phyloP scores from a whole-genome alignment of 495 filamentous ascomycete species.

The Daldinia loculata region DNA sequence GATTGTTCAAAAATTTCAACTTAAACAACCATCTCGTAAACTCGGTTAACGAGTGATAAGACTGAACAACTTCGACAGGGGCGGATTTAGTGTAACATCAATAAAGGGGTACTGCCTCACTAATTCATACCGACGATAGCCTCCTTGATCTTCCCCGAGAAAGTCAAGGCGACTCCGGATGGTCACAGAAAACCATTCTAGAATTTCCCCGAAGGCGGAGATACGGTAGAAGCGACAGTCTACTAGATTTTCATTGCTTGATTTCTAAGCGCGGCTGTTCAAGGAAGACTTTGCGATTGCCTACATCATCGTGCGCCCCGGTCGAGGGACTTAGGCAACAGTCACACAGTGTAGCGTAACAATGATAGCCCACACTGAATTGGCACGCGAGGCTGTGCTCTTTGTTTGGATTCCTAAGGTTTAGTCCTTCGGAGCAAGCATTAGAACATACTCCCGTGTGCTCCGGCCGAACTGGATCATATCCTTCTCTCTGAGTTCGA shows the following conservation, averaged over 20 bases:
- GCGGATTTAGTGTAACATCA: conserved; percentile 14
- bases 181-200: conserved; percentile 3
- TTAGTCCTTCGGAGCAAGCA: conserved; percentile 66
- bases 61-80: conserved; percentile 6
- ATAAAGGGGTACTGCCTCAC: conserved; percentile 35
- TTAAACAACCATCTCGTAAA: conserved; percentile 22
- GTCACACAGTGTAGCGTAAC: conserved; percentile 27
- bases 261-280: conserved; percentile 5
- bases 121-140: conserved; percentile 44
- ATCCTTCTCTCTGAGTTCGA: conserved; percentile 89
- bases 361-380: conserved; percentile 1
- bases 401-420: conserved; percentile 14
- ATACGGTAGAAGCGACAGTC: conserved; percentile 5
- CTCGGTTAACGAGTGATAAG: conserved; percentile 19
- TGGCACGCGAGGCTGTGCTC: conserved; percentile 10
- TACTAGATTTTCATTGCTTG: neutral
- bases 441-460: conserved; percentile 84
- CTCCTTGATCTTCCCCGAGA: conserved; percentile 18
- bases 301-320: conserved; percentile 9
- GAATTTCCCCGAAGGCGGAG: neutral
- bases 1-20: conserved; percentile 24
- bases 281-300: conserved; percentile 12
- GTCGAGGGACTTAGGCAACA: conserved; percentile 2
- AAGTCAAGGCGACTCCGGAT: conserved; percentile 9
- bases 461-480: conserved; percentile 87